Evolutionary conservation across 108 stramenopile genomes (phyloP), one percentile per base, ranked within the genome.

Genomic region (Discostella stelligeroides): DNA sequence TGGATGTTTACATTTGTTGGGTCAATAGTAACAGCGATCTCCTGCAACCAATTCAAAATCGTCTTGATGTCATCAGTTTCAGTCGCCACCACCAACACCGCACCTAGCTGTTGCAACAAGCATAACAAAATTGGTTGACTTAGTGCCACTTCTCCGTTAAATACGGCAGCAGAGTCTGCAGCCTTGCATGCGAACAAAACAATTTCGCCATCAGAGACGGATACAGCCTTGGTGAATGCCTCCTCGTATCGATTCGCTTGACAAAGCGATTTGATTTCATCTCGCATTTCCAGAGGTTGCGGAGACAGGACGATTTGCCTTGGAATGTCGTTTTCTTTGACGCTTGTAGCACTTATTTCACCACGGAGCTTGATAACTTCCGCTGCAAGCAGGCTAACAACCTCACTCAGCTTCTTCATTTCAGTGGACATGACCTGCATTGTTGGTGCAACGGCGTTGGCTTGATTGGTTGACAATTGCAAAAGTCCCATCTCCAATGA

Each of bases 61-160:
- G 76, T 75, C 37, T 82, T 55, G 23, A 97, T 66, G 47, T 94
- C 84, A 14, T 23, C 60, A 25, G 75, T 58, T 45, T 58, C 60
- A 2, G 70, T 75, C 0, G 70, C 69, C 14, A 82, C 55, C 4
- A 72, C 75, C 29, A 95, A 40, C 21, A 82, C 80, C 20, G 88
- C 80, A 9, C 92, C 88, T 27, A 97, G 73, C 63, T 97, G 92
- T 59, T 95, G 94, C 85, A 94, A 85, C 66, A 97, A 65, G 68
- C 92, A 94, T 7, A 97, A 69, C 62, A 97, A 72, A 50, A 95
- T 87, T 13, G 89, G 83, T 70, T 94, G 94, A 57, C 85, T 86
- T 23, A 97, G 66, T 4, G 60, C 39, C 4, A 86, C 73, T 27
- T 59, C 43, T 2, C 40, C 61, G 21, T 86, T 79, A 49, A 95